Evolutionary conservation across 768 basidiomycete species (phyloP).

Genomic region (Tylopilus vinaceipallidus): DNA sequence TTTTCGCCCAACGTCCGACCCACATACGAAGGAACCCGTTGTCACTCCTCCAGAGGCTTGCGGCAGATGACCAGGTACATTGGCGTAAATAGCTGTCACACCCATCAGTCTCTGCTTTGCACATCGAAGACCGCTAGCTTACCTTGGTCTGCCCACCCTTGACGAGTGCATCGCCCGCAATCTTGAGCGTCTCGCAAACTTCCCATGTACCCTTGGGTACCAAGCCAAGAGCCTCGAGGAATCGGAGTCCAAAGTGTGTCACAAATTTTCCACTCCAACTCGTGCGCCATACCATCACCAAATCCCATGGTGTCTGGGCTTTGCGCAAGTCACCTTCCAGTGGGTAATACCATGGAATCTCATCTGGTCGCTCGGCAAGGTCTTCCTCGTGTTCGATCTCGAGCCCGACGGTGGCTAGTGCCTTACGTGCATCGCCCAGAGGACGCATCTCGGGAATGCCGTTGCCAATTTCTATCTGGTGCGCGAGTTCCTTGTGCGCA

Average conservation of each 20-base stretch:
- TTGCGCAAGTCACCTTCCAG: slow-evolving; percentile 91
- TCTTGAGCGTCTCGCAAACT: slow-evolving; percentile 84
- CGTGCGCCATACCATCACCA: slow-evolving; percentile 85
- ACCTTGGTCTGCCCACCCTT: slow-evolving; percentile 87
- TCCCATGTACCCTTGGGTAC: slow-evolving; percentile 91
- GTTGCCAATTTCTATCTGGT: slow-evolving; percentile 90
- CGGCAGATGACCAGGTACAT: slow-evolving; percentile 74
- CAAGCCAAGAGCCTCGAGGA: slow-evolving; percentile 74
- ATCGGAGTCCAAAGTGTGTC: slow-evolving; percentile 74
- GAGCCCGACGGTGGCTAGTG: slow-evolving; percentile 83
- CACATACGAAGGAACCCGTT: not conserved
- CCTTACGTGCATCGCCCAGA: slow-evolving; percentile 64
- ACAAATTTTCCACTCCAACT: slow-evolving; percentile 83
- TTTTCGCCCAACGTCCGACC: not conserved
- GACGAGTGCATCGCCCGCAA: slow-evolving; percentile 77
- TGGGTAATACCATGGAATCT: slow-evolving; percentile 92
- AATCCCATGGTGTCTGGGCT: slow-evolving; percentile 93
- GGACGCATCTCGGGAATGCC: slow-evolving; percentile 98
- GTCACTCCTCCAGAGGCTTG: slow-evolving; percentile 40
- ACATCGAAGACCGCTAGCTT: too few relatives aligned
- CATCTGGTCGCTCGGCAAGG: slow-evolving; percentile 79
- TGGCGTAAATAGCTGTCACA: slow-evolving; percentile 73
- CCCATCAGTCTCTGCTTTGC: not conserved
- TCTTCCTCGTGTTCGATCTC: slow-evolving; percentile 90
- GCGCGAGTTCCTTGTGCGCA: slow-evolving; percentile 85